These are phyloP conservation scores for Podosphaera leucotricha DNA, from an alignment of 2,329 filamentous ascomycete species.

Conservation along the genomic window DNA sequence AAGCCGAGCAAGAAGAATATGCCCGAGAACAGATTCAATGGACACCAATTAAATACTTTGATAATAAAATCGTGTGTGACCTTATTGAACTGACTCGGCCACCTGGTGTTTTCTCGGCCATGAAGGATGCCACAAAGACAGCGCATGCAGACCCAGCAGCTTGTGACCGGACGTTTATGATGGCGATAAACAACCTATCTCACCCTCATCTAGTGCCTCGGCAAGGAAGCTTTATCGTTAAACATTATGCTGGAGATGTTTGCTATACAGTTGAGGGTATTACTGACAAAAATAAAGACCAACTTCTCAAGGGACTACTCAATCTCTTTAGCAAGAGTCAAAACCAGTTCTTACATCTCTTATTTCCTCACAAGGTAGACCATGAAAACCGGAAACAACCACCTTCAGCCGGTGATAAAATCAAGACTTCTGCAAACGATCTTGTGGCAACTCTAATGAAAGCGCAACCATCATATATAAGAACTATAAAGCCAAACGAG, in stretches of 20 bases:
- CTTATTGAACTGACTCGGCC: slow-evolving; percentile 82
- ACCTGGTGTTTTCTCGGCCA: slow-evolving; percentile 75
- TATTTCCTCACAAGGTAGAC: slow-evolving; percentile 86
- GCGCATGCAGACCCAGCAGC: slow-evolving; percentile 86
- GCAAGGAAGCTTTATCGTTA: slow-evolving; percentile 93
- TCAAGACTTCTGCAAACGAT: slow-evolving; percentile 83
- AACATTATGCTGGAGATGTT: slow-evolving; percentile 96
- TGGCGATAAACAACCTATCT: slow-evolving; percentile 70
- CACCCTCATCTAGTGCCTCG: slow-evolving; percentile 80
- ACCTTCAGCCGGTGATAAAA: slow-evolving; percentile 87
- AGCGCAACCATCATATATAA: slow-evolving; percentile 89
- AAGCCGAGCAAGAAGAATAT: slow-evolving; percentile 95
- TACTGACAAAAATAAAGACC: slow-evolving; percentile 99
- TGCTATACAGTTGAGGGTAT: slow-evolving; percentile 87
- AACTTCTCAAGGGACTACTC: slow-evolving; percentile 78
- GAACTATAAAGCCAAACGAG: slow-evolving; percentile 98
- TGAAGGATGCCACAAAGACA: slow-evolving; percentile 98
- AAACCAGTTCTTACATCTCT: slow-evolving; percentile 63
- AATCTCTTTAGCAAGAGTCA: slow-evolving; percentile 65
- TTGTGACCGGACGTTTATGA: slow-evolving; percentile 88
- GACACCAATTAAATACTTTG: slow-evolving; percentile 98
- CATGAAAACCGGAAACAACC: slow-evolving; percentile 88
- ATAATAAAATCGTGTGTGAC: slow-evolving; percentile 97
- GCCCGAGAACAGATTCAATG: slow-evolving; percentile 88
- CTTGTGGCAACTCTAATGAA: slow-evolving; percentile 92